These are phyloP conservation scores for Suillus sp. DNA, from an alignment of 768 basidiomycete species.

Conservation along the genomic window DNA sequence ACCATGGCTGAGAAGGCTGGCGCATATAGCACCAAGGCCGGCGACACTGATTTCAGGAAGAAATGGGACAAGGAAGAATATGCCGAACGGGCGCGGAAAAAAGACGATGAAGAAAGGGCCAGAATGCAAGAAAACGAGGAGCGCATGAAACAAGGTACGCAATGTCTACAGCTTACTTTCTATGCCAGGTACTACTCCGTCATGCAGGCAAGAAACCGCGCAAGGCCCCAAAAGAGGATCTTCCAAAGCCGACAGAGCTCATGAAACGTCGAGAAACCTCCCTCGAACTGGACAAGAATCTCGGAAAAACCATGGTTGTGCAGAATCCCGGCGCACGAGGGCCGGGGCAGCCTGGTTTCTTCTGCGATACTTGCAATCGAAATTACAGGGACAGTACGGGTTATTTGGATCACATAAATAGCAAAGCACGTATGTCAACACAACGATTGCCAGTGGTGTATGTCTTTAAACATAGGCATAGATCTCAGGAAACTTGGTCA, in stretches of 20 bases:
- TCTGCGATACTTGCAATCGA: slow-evolving; percentile 87
- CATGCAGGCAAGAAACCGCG: slow-evolving; percentile 78
- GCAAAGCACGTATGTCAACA: slow-evolving; percentile 76
- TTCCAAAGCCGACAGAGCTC: slow-evolving; percentile 92
- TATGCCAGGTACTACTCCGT: neutral
- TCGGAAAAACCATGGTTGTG: slow-evolving; percentile 94
- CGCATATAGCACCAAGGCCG: slow-evolving; percentile 40
- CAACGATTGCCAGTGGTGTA: slow-evolving; percentile 10
- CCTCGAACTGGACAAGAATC: slow-evolving; percentile 92
- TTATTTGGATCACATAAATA: slow-evolving; percentile 95
- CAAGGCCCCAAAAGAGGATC: slow-evolving; percentile 62
- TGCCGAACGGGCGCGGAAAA: slow-evolving; percentile 79
- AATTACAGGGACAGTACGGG: slow-evolving; percentile 93
- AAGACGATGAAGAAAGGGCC: slow-evolving; percentile 77
- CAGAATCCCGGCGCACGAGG: slow-evolving; percentile 81
- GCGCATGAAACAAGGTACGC: slow-evolving; percentile 76
- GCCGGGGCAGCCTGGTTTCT: slow-evolving; percentile 91
- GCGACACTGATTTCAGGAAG: slow-evolving; percentile 78
- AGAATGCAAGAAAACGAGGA: slow-evolving; percentile 87
- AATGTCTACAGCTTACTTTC: neutral
- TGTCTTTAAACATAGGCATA: slow-evolving; percentile 35
- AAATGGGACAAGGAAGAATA: slow-evolving; percentile 97
- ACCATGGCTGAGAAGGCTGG: slow-evolving; percentile 35
- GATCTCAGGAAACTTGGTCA: slow-evolving; percentile 95
- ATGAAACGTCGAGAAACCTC: slow-evolving; percentile 86